Evolutionary conservation across 164 flowering plant species (phyloP), one percentile per base, ranked within the genome.

Genomic region (Annona squamosa): DNA sequence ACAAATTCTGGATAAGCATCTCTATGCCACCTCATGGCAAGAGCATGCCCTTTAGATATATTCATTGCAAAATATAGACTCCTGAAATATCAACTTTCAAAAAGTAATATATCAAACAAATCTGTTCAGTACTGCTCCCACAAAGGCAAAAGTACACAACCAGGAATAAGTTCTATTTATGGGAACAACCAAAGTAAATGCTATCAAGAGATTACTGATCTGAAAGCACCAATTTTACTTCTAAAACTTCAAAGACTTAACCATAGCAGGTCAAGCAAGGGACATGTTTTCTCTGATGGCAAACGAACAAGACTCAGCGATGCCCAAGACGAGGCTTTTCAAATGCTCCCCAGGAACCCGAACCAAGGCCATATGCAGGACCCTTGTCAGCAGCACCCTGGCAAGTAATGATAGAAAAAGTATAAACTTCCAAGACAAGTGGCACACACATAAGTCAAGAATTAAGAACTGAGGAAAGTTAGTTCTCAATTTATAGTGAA

Each of bases 331-430:
- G 92, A 66, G 91, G 70, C 80, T 88, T 89, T 52, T 91, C 97
- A 75, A 76, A 79, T 73, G 86, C 96, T 72, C 86, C 89, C 90
- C 91, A 84, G 4, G 88, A 84, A 74, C 86, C 84, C 68, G 98
- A 81, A 72, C 89, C 86, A 5, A 87, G 70, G 13, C 90, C 97
- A 83, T 85, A 94, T 45, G 81, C 43, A 70, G 89, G 83, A 65
- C 84, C 91, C 79, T 88, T 89, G 77, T 87, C 92, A 78, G 86
- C 70, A 79, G 79, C 77, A 79, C 90, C 91, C 97, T 94, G 84
- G 37, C 44, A 69, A 77, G 71, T 56, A 75, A 43, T 18, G 56
- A 46, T 47, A 19, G 71, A 17, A 63, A 63, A 18, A 10, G 3
- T 2, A 63, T 63, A 63, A 63, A 26, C 65, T 17, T 17, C 17